Evolutionary conservation across 495 filamentous ascomycete genomes (phyloP).

Genomic region (Cenococcum geophilum): DNA sequence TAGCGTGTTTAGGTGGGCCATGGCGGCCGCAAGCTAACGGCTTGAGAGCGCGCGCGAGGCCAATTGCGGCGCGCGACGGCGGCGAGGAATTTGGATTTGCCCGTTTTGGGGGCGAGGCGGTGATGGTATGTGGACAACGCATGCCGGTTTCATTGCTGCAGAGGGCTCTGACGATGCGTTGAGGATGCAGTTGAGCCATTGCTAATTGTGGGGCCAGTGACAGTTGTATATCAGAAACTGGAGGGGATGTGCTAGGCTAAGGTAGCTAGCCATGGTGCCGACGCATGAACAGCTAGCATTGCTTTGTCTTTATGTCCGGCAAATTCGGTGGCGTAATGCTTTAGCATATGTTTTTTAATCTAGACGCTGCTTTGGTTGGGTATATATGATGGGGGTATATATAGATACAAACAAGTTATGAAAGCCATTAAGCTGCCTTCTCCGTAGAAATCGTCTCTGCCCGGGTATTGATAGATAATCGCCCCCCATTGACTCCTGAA

Average conservation of each 20-base stretch:
- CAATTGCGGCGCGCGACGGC: too few species aligned
- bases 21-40: too few species aligned
- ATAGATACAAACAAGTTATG: background rate
- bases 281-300: background rate
- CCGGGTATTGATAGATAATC: background rate
- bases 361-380: background rate
- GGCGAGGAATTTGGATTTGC: too few species aligned
- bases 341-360: background rate
- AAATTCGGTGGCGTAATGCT: background rate
- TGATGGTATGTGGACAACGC: conserved; percentile 13
- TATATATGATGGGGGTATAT: conserved; percentile 1
- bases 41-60: too few species aligned
- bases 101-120: background rate
- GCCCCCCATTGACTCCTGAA: background rate
- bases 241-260: background rate
- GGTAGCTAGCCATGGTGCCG: background rate
- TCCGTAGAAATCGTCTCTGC: conserved; percentile 3
- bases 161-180: background rate
- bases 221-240: conserved; percentile 4
- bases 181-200: background rate
- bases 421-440: background rate
- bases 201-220: background rate
- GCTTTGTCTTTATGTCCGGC: background rate
- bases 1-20: background rate
- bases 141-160: conserved; percentile 10